Evolutionary conservation across 371 early-diverging fungal species (phyloP), one percentile per base, ranked within the genome.

Genomic region (Circinella umbellata): DNA sequence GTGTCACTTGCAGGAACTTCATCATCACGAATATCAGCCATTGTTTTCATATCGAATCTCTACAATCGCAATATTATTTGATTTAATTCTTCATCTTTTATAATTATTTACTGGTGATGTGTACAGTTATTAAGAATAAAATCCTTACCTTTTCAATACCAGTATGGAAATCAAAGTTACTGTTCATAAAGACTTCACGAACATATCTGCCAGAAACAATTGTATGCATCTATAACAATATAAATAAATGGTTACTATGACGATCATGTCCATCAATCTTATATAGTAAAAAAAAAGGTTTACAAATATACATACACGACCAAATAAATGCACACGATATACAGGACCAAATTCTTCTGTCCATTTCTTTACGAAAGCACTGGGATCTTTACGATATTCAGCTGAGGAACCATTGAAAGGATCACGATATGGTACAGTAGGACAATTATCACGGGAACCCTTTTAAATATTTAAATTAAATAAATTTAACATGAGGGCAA

Each of bases 321-420:
- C 80, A 57, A 72, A 74, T 5, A 80, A 27, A 61, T 77, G 69
- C 47, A 70, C 73, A 55, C 73, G 74, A 35, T 70, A 77, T 4
- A 71, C 68, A 15, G 71, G 69, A 3, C 80, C 80, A 53, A 64
- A 70, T 18, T 74, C 57, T 11, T 74, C 53, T 6, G 69, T 67
- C 53, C 61, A 66, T 36, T 73, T 69, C 48, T 61, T 72, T 4
- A 72, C 63, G 47, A 80, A 76, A 14, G 47, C 69, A 3, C 34
- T 11, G 7, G 76, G 75, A 51, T 76, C 15, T n/a, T 34, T 39
- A 27, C 73, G 71, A 34, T 66, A 77, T 34, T 70, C 68, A 37
- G 63, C 39, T 3, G 74, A 76, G 2, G 73, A 73, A 4, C 80
- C 76, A 18, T 69, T 13, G 42, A 74, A 62, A 5, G 75, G 75